phyloP scores from a whole-genome alignment of 2,329 filamentous ascomycete species.

The Ophiosphaerella narmari region DNA sequence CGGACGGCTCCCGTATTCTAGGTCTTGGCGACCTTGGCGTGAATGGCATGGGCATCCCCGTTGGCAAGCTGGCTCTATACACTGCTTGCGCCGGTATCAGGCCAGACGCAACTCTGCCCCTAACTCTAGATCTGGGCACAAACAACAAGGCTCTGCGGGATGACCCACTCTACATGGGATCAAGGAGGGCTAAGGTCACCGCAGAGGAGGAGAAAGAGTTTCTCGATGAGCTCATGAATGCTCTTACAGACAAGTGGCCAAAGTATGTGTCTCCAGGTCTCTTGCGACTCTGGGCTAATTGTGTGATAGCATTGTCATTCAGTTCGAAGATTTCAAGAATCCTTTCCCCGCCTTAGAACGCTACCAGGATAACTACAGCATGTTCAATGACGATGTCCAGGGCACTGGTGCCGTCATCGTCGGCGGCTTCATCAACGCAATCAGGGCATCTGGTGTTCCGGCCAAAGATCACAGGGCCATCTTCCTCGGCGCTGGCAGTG shows the following conservation, averaged over 20 bases:
- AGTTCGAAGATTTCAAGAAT: constrained; percentile 98
- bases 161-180: constrained; percentile 90
- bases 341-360: constrained; percentile 92
- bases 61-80: constrained; percentile 95
- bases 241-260: constrained; percentile 77
- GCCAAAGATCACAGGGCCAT: constrained; percentile 90
- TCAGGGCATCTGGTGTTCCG: constrained; percentile 83
- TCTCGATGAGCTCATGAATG: constrained; percentile 96
- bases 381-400: constrained; percentile 99
- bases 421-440: constrained; percentile 74
- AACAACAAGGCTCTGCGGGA: constrained; percentile 67
- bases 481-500: constrained; percentile 94
- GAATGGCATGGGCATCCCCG: constrained; percentile 97
- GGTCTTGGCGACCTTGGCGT: constrained; percentile 94
- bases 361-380: constrained; percentile 86
- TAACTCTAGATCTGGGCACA: constrained; percentile 67
- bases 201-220: constrained; percentile 83
- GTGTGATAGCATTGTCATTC: constrained; percentile 68
- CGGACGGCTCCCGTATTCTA: constrained; percentile 90
- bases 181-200: constrained; percentile 79
- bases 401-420: constrained; percentile 95
- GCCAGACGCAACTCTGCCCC: constrained; percentile 68
- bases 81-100: constrained; percentile 94
- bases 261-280: constrained; percentile 53
- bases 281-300: constrained; percentile 33